phyloP scores from a whole-genome alignment of 1,284 basidiomycete genomes.

The Malassezia slooffiae region DNA sequence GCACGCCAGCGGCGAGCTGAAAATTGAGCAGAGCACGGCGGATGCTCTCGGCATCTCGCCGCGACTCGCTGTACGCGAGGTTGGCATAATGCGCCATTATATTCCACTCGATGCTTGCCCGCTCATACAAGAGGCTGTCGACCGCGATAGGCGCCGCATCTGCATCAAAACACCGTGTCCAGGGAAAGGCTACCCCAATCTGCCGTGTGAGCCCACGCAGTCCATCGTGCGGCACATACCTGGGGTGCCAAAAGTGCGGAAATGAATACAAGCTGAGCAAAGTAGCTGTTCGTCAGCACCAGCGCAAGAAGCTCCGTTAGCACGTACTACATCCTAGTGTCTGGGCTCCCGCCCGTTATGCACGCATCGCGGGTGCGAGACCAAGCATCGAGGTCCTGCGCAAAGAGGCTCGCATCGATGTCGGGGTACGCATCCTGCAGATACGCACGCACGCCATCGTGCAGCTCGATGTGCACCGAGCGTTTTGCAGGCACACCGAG shows the following conservation, averaged over 20 bases:
- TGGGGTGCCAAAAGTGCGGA: constrained; percentile 61
- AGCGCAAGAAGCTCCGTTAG: constrained; percentile 11
- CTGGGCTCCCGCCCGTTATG: constrained; percentile 17
- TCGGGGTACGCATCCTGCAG: constrained; percentile 60
- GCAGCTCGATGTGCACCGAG: constrained; percentile 19
- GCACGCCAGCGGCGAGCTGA: constrained; percentile 31
- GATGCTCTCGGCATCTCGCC: constrained; percentile 35
- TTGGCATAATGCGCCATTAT: constrained; percentile 30
- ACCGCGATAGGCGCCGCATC: background rate
- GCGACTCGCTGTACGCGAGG: constrained; percentile 24
- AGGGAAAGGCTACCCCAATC: constrained; percentile 29
- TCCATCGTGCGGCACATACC: no score
- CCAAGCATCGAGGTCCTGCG: constrained; percentile 64
- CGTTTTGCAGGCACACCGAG: constrained; percentile 31
- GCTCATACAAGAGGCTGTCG: constrained; percentile 21
- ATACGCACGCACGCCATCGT: constrained; percentile 55
- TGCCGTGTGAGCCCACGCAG: constrained; percentile 44
- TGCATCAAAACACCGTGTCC: constrained; percentile 14
- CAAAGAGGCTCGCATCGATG: constrained; percentile 80
- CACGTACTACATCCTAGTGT: no score
- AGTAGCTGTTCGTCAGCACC: constrained; percentile 55
- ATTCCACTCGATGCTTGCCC: constrained; percentile 27
- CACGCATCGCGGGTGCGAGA: constrained; percentile 55
- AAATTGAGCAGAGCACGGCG: constrained; percentile 32
- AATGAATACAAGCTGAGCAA: constrained; percentile 72